Percentiles rank a stretch among this genome's conserved stretches.
These are phyloP conservation scores for Elongisporangium senticosum DNA, from an alignment of 352 stramenopile species.

Conservation along the genomic window DNA sequence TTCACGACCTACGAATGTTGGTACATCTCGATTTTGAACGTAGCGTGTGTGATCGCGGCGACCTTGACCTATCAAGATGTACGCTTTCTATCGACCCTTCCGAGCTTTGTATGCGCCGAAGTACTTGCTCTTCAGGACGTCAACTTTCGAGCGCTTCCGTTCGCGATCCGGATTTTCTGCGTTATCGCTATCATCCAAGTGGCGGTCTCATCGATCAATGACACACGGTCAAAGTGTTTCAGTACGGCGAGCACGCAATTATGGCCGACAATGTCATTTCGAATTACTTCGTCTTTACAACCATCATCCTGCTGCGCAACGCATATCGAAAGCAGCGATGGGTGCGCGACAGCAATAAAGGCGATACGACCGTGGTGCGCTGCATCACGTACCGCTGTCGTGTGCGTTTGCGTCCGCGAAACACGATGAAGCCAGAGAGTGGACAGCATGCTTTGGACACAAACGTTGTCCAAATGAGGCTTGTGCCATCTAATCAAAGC, in stretches of 20 bases:
- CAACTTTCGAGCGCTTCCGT: neutral
- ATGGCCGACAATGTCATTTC: slow-evolving; percentile 14
- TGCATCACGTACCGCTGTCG: slow-evolving; percentile 7
- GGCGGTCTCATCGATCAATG: neutral
- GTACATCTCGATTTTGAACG: slow-evolving; percentile 11
- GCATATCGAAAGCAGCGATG: slow-evolving; percentile 8
- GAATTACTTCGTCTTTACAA: slow-evolving; percentile 6
- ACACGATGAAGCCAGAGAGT: neutral
- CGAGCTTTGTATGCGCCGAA: neutral
- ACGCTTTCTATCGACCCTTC: neutral
- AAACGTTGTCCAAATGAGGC: neutral
- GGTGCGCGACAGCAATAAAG: neutral
- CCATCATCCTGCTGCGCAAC: slow-evolving; percentile 14
- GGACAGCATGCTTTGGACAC: neutral
- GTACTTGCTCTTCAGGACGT: neutral
- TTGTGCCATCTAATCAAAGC: neutral
- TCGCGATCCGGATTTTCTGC: neutral
- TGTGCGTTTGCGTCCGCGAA: neutral
- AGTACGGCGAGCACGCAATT: slow-evolving; percentile 2
- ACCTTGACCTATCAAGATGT: neutral
- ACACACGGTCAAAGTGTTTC: neutral
- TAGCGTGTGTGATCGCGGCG: neutral
- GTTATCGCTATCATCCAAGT: neutral
- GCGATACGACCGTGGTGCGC: slow-evolving; percentile 1
- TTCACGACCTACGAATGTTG: slow-evolving; percentile 17